Evolutionary conservation across 2,329 filamentous ascomycete genomes (phyloP), one percentile per base, ranked within the genome.

Genomic region (Aspergillus sojae): DNA sequence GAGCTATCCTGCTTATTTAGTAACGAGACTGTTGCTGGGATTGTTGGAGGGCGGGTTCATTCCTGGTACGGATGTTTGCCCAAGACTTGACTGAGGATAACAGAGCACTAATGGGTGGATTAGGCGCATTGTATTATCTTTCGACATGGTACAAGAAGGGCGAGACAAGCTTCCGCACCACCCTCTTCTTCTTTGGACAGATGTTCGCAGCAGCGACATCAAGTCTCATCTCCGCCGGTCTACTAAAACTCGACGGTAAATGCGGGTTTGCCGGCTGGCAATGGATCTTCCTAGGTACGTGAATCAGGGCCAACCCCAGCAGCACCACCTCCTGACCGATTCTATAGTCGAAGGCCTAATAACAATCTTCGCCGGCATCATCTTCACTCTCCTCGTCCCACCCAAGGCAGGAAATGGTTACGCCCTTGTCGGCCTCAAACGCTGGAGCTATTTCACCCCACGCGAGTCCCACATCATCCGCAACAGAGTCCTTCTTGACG

Each of bases 41-140:
- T 74, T 86, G 14, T 81, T 80, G 3, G 85, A 87, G 70, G 82
- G 82, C 0, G 85, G 85, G 0, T 87, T 85, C 65, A 86, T 87
- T 60, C 85, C 85, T 0, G 85, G 84, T 54, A 54, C 7, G 77
- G 78, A 61, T 45, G 5, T 48, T 5, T 66, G 36, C 10, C 46
- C 61, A 19, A 9, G 10, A 50, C 23, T 19, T 19, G 16, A 16
- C 6, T 4, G 26, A 30, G 7, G 4, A 6, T 4, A 9, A 16
- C 7, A 2, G 23, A 50, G 23, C 14, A 26, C 46, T 50, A 19
- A 50, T 30, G 26, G 1, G n/a, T 28, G 10, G 4, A 21, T 5
- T 14, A 54, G 52, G 52, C 19, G 52, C 52, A 10, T 36, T 54
- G 32, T 54, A 54, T 32, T 54, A 54, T 3, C 64, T 57, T 21